Base-by-base conservation (phyloP, 345 rosid species). In the Schrenkiella parvula region DNA sequence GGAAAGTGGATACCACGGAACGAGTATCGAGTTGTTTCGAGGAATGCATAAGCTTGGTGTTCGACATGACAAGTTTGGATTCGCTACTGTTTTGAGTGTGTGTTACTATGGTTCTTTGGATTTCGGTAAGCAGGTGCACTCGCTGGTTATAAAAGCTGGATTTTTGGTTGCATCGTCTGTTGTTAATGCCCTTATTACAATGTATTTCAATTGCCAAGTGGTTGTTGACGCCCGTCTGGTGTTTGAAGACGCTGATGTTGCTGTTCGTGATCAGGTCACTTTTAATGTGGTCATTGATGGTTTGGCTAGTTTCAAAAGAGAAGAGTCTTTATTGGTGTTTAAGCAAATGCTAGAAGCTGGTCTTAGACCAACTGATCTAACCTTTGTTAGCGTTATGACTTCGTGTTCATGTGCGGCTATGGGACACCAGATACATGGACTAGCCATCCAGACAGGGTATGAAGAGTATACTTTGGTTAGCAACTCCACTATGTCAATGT, bases 281-380 rank as follows among this genome's bases (percentile, higher is more conserved):
- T 87, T 73, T 70, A 88, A 91, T 83, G 92, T 79, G 38, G 88
- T 88, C 81, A 85, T 87, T 46, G 87, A 81, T 55, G 91, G 97
- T 55, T 84, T 91, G 43, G 74, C 76, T 15, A 48, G 76, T 64
- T 48, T 75, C 44, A 83, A 71, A 46, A 82, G 80, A 72, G 77
- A 76, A 17, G 84, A 84, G 71, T 84, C 83, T 17, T 75, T 72
- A 5, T 2, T 42, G 12, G 78, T 86, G 68, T 87, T 85, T 60
- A 70, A 17, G 50, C 18, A 83, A 54, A 87, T 86, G 89, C 82
- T 83, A 61, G 76, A 72, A 66, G 66, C 81, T 55, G 65, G 80
- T 71, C 64, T 83, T 70, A 74, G 80, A 51, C 95, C 92, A 55
- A 87, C 85, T 1, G 82, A 88, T 67, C 72, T 83, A 26, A 88